A percentile compares a stretch with the other conserved stretches of the same genome.
phyloP scores from a whole-genome alignment of 306 rosid species.

The Vigna mungo region DNA sequence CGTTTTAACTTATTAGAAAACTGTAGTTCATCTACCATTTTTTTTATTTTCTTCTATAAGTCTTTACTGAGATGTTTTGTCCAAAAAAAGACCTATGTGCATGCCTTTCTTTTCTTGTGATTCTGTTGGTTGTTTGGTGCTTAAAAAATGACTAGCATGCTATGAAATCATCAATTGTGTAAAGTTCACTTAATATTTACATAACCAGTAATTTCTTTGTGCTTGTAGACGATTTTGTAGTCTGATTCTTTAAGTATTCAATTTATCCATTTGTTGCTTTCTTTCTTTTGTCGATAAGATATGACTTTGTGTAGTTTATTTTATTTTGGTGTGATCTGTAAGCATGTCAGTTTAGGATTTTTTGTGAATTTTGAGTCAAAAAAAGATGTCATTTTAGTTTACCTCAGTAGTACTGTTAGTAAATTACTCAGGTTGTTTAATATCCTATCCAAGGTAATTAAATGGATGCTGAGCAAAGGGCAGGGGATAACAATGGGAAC shows the following conservation, averaged over 20 bases:
- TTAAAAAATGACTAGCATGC: not conserved
- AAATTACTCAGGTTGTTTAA: constrained; percentile 20
- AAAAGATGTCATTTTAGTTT: constrained; percentile 14
- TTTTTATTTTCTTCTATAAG: not conserved
- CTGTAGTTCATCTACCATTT: not conserved
- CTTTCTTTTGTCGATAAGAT: constrained; percentile 27
- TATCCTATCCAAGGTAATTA: constrained; percentile 66
- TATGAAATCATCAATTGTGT: not conserved
- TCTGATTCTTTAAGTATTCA: not conserved
- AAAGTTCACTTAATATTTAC: not conserved
- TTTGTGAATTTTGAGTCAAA: not conserved
- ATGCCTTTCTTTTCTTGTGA: not conserved
- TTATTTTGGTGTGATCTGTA: constrained; percentile 24
- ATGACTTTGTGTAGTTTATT: constrained; percentile 17
- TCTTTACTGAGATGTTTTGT: not conserved
- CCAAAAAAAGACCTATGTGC: not conserved
- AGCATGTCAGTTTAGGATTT: constrained; percentile 6
- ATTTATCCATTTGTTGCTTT: constrained; percentile 17
- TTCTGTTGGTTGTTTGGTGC: not conserved
- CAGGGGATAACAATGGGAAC: constrained; percentile 90
- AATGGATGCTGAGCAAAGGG: constrained; percentile 98
- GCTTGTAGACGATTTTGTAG: not conserved
- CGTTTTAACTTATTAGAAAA: not conserved
- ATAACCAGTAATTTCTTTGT: not conserved
- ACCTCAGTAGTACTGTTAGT: constrained; percentile 25